A percentile compares a stretch with the other conserved stretches of the same genome.
phyloP scores from a whole-genome alignment of 345 rosid species.

The Gynandropsis gynandra region DNA sequence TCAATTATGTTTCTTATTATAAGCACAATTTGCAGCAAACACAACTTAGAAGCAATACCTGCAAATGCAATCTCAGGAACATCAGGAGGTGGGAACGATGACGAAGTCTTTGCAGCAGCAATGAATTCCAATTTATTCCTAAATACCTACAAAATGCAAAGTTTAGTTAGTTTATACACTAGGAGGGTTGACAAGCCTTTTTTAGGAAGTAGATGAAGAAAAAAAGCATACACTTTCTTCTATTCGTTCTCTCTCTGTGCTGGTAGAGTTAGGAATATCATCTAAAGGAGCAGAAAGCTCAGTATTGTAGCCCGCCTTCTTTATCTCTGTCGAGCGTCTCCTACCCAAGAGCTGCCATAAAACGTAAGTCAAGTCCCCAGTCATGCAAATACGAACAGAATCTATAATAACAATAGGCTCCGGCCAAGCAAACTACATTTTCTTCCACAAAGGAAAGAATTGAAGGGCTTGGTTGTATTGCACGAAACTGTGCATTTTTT shows the following conservation, averaged over 20 bases:
- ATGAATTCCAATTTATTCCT: conserved; percentile 77
- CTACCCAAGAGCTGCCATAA: conserved; percentile 71
- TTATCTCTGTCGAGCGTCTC: conserved; percentile 68
- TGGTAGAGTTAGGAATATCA: conserved; percentile 59
- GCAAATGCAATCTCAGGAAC: conserved; percentile 95
- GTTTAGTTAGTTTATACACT: conserved; percentile 6
- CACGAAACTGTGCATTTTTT: conserved; percentile 78
- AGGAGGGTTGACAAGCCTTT: conserved; percentile 4
- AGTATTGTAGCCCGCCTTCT: conserved; percentile 73
- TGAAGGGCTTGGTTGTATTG: conserved; percentile 77
- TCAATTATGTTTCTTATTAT: too few species aligned
- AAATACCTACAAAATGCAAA: conserved; percentile 49
- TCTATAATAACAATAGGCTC: conserved; percentile 21
- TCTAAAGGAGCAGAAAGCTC: conserved; percentile 84
- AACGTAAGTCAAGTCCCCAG: conserved; percentile 22
- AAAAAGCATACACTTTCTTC: conserved; percentile 71
- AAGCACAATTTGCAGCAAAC: too few species aligned
- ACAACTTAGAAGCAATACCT: conserved; percentile 33
- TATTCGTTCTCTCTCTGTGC: conserved; percentile 75
- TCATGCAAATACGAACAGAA: conserved; percentile 10
- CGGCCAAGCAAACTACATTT: conserved; percentile 53
- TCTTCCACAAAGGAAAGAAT: conserved; percentile 90
- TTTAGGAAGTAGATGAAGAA: conserved; percentile 2
- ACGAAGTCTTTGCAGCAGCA: conserved; percentile 87
- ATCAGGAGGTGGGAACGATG: conserved; percentile 78